phyloP scores from a whole-genome alignment of 441 rosid species.

The Arabidopsis lyrata region DNA sequence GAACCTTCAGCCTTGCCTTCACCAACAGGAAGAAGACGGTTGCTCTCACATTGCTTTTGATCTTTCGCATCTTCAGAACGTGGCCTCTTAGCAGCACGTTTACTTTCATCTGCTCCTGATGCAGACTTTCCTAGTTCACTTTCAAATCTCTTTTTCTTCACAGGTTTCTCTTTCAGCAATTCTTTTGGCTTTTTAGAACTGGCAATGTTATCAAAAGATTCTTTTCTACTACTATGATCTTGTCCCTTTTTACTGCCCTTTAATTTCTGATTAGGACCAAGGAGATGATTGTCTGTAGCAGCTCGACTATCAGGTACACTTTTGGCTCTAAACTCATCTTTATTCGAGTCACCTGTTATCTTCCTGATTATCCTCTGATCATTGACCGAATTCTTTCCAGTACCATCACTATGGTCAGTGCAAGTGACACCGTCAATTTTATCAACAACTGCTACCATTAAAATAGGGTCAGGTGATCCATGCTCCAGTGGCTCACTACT shows the following conservation, averaged over 20 bases:
- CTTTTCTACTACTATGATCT: slow-evolving; percentile 22
- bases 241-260: slow-evolving; percentile 31
- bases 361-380: slow-evolving; percentile 53
- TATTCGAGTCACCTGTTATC: slow-evolving; percentile 36
- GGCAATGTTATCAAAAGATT: slow-evolving; percentile 12
- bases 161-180: slow-evolving; percentile 50
- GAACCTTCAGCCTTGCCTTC: slow-evolving; percentile 49
- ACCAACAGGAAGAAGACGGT: slow-evolving; percentile 43
- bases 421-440: slow-evolving; percentile 38
- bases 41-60: slow-evolving; percentile 43
- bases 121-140: slow-evolving; percentile 55
- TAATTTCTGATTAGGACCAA: slow-evolving; percentile 49
- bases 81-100: slow-evolving; percentile 59
- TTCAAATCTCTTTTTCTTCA: slow-evolving; percentile 55
- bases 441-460: slow-evolving; percentile 51
- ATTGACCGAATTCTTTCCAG: slow-evolving; percentile 46
- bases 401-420: slow-evolving; percentile 48
- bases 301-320: slow-evolving; percentile 47
- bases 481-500: slow-evolving; percentile 49
- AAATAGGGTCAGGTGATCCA: slow-evolving; percentile 40
- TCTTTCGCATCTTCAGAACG: slow-evolving; percentile 49
- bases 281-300: slow-evolving; percentile 38
- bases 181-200: slow-evolving; percentile 28
- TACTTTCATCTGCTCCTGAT: slow-evolving; percentile 48
- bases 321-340: slow-evolving; percentile 44